These are phyloP conservation scores for Penstemon eatonii DNA, from an alignment of 257 asterid species.

Conservation along the genomic window DNA sequence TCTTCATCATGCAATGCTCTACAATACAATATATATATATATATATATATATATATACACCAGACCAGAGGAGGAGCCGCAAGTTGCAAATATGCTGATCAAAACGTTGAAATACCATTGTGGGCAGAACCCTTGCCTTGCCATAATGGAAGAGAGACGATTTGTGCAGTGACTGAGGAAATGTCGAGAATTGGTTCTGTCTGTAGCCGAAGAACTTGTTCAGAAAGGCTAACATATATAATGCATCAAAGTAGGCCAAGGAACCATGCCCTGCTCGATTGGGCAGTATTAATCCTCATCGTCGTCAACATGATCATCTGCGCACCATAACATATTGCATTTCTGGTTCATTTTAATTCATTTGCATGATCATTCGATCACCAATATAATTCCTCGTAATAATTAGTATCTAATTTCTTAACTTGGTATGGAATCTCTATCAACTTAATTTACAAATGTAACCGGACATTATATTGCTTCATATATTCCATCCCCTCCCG, in stretches of 20 bases:
- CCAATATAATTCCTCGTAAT: too few species aligned
- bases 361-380: too few species aligned
- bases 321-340: too few species aligned
- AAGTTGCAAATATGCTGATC: slow-evolving; percentile 60
- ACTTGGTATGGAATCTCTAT: too few species aligned
- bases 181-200: slow-evolving; percentile 40
- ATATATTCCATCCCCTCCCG: too few species aligned
- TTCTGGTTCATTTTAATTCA: too few species aligned
- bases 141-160: slow-evolving; percentile 57
- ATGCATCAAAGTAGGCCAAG: slow-evolving; percentile 52
- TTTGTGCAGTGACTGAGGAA: slow-evolving; percentile 46
- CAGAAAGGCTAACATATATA: slow-evolving; percentile 43
- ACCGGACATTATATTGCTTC: too few species aligned
- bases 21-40: not conserved
- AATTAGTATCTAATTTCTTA: too few species aligned
- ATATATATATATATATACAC: not conserved
- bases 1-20: slow-evolving; percentile 70
- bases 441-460: too few species aligned
- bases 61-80: too few species aligned
- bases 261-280: slow-evolving; percentile 73
- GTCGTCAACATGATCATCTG: slow-evolving; percentile 10
- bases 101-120: slow-evolving; percentile 43
- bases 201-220: slow-evolving; percentile 63
- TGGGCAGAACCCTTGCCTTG: slow-evolving; percentile 50
- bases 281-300: slow-evolving; percentile 50